Evolutionary conservation across 805 yeast species (phyloP), one percentile per base, ranked within the genome.

Genomic region (Pichia heedii): DNA sequence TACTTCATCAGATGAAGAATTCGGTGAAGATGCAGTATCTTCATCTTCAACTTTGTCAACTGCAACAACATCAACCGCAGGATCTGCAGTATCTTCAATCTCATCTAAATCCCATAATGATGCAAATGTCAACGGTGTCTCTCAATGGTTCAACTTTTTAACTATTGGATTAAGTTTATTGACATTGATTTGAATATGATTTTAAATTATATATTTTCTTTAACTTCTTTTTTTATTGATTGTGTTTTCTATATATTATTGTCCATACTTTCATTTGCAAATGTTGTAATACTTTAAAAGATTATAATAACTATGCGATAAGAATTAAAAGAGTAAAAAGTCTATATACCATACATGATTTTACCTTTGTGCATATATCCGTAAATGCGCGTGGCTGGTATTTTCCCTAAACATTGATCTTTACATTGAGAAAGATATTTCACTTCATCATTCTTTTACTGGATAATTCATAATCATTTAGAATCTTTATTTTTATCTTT

Each of bases 31-130:
- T 10, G 40, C 21, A 36, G 34, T 15, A 29, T 20, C 46, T 3
- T 27, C 45, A 18, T 24, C 29, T 2, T 22, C 42, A 20, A 18
- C 33, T 15, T 26, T 38, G 15, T 2, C 42, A 12, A 20, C 32
- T 19, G 12, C 43, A 20, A n/a, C 22, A 15, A 15, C 38, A 2
- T 10, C 40, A 16, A 22, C 29, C 19, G 22, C 44, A 22, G 8
- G 32, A 12, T 16, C 21, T 9, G 15, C 43, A 21, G 47, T 43
- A 11, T 40, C 43, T 5, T 36, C 46, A 1, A 40, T 44, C 13
- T 19, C 47, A 22, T 32, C 47, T 13, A 30, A 39, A 3, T 16
- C 22, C 12, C 42, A 41, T 34, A 43, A 48, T 26, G 45, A 32
- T 29, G 43, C 45, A 12, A 11, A 16, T 26, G 22, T 2, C 8